Evolutionary conservation across 495 filamentous ascomycete species (phyloP).

Genomic region (Podospora appendiculata): DNA sequence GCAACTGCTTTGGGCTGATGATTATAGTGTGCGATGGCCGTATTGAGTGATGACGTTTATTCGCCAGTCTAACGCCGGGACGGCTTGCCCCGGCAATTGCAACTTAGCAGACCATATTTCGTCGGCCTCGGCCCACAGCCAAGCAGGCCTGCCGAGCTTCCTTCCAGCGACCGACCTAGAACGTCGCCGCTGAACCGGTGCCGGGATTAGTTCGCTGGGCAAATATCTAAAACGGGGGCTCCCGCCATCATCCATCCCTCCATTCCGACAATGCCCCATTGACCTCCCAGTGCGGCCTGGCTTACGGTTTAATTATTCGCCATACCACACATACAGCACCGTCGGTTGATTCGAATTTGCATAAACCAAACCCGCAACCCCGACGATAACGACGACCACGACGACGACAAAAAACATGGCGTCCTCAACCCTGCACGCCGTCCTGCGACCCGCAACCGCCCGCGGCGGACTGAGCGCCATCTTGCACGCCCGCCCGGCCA

Average conservation of each 20-base stretch:
- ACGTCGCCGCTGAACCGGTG: not conserved
- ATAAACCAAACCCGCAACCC: not conserved
- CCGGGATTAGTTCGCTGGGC: too few relatives aligned
- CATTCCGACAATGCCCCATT: too few relatives aligned
- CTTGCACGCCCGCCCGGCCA: constrained; percentile 5
- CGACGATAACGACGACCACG: not conserved
- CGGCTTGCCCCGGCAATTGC: not conserved
- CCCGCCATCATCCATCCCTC: not conserved
- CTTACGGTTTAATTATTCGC: too few relatives aligned
- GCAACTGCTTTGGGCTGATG: not conserved
- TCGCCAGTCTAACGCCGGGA: not conserved
- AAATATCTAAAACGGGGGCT: not conserved
- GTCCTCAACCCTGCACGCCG: not conserved
- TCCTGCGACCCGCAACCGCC: not conserved
- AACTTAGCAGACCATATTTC: too few relatives aligned
- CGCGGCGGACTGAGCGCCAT: not conserved
- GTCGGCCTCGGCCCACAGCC: not conserved
- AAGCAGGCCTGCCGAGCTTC: not conserved
- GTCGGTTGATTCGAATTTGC: too few relatives aligned
- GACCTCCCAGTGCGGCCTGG: too few relatives aligned
- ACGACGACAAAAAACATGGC: not conserved
- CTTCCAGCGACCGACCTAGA: not conserved
- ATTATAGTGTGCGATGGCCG: too few relatives aligned
- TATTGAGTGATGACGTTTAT: not conserved
- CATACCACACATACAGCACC: too few relatives aligned